Conservation (phyloP, 352 stramenopile genomes). For the Pythium inflatum region DNA sequence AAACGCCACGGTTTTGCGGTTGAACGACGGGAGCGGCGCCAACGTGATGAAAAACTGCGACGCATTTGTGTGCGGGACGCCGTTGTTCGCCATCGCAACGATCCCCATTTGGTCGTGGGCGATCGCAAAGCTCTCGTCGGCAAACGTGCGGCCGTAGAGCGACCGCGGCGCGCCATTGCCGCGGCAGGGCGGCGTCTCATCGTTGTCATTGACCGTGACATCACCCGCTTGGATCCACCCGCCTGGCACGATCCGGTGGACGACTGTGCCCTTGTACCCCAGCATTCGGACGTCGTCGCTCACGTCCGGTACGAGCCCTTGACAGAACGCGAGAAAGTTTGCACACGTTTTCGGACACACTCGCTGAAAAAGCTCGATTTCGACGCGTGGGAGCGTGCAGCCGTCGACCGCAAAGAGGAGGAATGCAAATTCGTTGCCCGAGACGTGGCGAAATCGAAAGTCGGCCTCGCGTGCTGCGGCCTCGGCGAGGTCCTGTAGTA, state of each 20-base stretch:
- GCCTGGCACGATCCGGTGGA: slow-evolving; percentile 68
- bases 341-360: slow-evolving; percentile 70
- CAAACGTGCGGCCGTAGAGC: slow-evolving; percentile 63
- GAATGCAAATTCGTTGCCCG: slow-evolving; percentile 61
- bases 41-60: slow-evolving; percentile 99
- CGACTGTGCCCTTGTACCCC: slow-evolving; percentile 54
- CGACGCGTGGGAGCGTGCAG: slow-evolving; percentile 57
- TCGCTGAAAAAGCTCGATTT: slow-evolving; percentile 70
- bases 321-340: slow-evolving; percentile 78
- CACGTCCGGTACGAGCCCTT: slow-evolving; percentile 52
- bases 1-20: slow-evolving; percentile 81
- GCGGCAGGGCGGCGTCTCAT: not conserved
- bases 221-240: slow-evolving; percentile 83
- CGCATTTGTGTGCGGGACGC: slow-evolving; percentile 95
- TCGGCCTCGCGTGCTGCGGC: slow-evolving; percentile 47
- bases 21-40: slow-evolving; percentile 61
- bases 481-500: slow-evolving; percentile 52
- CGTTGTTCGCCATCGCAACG: slow-evolving; percentile 96
- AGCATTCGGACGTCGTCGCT: slow-evolving; percentile 42
- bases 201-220: slow-evolving; percentile 33
- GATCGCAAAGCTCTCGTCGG: slow-evolving; percentile 76
- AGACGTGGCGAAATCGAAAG: slow-evolving; percentile 46
- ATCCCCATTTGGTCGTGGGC: slow-evolving; percentile 66
- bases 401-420: slow-evolving; percentile 69
- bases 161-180: slow-evolving; percentile 60